phyloP scores from a whole-genome alignment of 257 asterid species.

The Rehmannia glutinosa region DNA sequence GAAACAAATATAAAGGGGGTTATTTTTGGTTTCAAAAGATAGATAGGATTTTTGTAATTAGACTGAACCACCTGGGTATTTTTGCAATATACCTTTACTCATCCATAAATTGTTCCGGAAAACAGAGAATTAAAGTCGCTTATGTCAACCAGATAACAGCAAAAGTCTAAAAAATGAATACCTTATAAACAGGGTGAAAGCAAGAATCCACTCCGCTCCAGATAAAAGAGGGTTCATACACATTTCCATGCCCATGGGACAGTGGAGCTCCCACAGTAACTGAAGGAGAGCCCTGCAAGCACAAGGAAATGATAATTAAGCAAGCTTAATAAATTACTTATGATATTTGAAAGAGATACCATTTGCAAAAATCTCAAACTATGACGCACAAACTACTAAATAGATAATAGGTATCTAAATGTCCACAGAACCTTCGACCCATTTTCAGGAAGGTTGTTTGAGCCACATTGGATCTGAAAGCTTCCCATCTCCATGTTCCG shows the following conservation, averaged over 20 bases:
- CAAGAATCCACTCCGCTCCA: constrained; percentile 39
- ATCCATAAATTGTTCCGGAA: too few relatives aligned
- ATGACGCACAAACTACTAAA: not conserved
- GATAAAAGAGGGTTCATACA: constrained; percentile 33
- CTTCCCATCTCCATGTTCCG: constrained; percentile 31
- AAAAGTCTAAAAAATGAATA: constrained; percentile 18
- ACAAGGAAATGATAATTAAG: constrained; percentile 6
- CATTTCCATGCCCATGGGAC: constrained; percentile 30
- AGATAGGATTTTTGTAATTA: not conserved
- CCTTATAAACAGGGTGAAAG: constrained; percentile 54
- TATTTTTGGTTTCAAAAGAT: not conserved
- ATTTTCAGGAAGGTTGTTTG: constrained; percentile 31
- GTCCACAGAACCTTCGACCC: constrained; percentile 44
- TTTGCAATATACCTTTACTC: not conserved
- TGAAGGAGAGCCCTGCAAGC: constrained; percentile 44
- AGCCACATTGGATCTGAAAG: constrained; percentile 31
- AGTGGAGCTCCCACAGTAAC: constrained; percentile 33
- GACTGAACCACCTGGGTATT: not conserved
- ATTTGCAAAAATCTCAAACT: not conserved
- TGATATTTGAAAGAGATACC: not conserved
- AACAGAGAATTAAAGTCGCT: not conserved
- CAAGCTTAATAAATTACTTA: constrained; percentile 1
- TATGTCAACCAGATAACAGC: not conserved
- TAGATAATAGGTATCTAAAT: not conserved
- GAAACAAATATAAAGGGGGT: not conserved